Conservation (phyloP, 495 filamentous ascomycete species). For the Tuber microsphaerosporum region DNA sequence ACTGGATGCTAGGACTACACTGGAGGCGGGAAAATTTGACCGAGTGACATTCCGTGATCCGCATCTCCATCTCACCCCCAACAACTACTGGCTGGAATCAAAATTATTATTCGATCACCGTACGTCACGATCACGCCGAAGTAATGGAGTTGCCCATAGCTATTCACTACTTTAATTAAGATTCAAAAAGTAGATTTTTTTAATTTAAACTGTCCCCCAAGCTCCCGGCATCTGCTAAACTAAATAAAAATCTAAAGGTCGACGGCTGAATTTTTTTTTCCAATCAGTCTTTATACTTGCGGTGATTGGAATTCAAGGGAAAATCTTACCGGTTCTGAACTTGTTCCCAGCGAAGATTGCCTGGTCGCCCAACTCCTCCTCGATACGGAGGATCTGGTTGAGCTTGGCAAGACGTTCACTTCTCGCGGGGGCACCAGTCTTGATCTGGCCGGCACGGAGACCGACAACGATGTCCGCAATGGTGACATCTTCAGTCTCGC, state of each 20-base stretch:
- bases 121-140: background rate
- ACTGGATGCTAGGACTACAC: background rate
- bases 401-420: slow-evolving; percentile 99
- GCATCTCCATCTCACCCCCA: background rate
- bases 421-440: slow-evolving; percentile 92
- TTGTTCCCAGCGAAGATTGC: slow-evolving; percentile 85
- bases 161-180: background rate
- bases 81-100: background rate
- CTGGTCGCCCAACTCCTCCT: slow-evolving; percentile 92
- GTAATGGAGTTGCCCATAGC: background rate
- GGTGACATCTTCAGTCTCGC: slow-evolving; percentile 99
- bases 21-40: background rate
- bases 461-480: slow-evolving; percentile 97
- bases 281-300: background rate
- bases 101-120: background rate
- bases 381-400: slow-evolving; percentile 99
- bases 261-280: slow-evolving; percentile 16
- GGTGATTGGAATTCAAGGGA: background rate
- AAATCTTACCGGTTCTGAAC: slow-evolving; percentile 59
- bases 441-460: slow-evolving; percentile 94
- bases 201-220: background rate
- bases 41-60: background rate
- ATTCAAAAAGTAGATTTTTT: background rate
- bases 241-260: slow-evolving; percentile 17
- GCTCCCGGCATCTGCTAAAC: background rate